Conservation (phyloP, 257 asterid species). For the Rauvolfia tetraphylla region DNA sequence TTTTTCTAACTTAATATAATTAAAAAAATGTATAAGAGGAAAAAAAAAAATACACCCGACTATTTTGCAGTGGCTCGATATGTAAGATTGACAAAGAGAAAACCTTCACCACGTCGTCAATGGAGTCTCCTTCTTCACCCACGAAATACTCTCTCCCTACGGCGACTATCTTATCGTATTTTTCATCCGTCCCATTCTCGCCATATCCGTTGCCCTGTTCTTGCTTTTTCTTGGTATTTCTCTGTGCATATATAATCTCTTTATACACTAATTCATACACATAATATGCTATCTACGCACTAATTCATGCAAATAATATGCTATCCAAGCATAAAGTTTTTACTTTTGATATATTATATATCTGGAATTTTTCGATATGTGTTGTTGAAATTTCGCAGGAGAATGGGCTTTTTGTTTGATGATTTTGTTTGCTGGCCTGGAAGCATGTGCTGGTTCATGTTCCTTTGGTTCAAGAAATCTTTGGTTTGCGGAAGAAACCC, state of each 20-base stretch:
- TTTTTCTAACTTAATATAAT: too few species aligned
- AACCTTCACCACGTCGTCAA: constrained; percentile 7
- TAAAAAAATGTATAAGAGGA: too few species aligned
- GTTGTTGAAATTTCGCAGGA: constrained; percentile 3
- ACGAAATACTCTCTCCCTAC: constrained; percentile 23
- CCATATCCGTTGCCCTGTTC: constrained; percentile 50
- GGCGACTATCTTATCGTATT: constrained; percentile 42
- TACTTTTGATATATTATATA: neutral
- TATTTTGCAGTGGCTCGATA: too few species aligned
- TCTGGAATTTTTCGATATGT: neutral
- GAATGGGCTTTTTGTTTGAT: neutral
- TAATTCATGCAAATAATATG: neutral
- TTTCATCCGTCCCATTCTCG: constrained; percentile 63
- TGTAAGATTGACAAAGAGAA: neutral
- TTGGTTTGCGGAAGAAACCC: constrained; percentile 61
- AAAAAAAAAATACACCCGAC: too few species aligned
- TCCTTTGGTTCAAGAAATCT: constrained; percentile 91
- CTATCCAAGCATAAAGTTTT: neutral
- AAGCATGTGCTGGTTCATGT: constrained; percentile 91
- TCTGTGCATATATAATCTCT: neutral
- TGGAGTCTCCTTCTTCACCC: constrained; percentile 38
- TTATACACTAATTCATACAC: too few species aligned
- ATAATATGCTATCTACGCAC: too few species aligned
- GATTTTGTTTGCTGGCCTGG: constrained; percentile 84
- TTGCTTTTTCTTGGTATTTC: constrained; percentile 54